Percentiles rank a stretch among this genome's conserved stretches.
These are phyloP conservation scores for Cladosporium sp. DNA, from an alignment of 2,329 filamentous ascomycete genomes.

Conservation along the genomic window DNA sequence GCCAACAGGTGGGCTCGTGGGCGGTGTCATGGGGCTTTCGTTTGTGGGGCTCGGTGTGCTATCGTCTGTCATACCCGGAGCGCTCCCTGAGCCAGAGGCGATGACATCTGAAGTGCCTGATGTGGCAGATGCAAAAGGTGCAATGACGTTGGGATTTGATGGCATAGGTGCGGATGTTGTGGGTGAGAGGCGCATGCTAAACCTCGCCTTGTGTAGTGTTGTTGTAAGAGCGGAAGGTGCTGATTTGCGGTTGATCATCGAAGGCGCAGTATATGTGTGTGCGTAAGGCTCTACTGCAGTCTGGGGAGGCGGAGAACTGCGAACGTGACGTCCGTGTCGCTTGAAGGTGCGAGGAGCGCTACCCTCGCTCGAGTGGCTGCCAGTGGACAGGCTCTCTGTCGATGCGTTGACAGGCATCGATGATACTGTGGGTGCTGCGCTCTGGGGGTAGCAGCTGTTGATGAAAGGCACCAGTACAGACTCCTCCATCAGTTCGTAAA, in stretches of 20 bases:
- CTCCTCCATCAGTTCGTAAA: conserved; percentile 96
- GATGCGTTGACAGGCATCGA: conserved; percentile 41
- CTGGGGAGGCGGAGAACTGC: conserved; percentile 29
- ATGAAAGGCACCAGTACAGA: conserved; percentile 90
- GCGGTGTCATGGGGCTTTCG: conserved; percentile 65
- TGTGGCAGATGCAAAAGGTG: conserved; percentile 11
- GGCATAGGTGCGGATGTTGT: conserved; percentile 28
- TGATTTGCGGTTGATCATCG: conserved; percentile 27
- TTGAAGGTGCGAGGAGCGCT: conserved; percentile 12
- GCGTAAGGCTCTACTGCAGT: conserved; percentile 26
- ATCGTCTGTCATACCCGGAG: conserved; percentile 58
- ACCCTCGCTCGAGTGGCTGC: conserved; percentile 3
- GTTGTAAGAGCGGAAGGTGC: conserved; percentile 31
- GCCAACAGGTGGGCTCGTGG: conserved; percentile 62
- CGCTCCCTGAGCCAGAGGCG: conserved; percentile 38
- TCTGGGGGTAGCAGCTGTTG: conserved; percentile 57
- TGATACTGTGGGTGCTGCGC: conserved; percentile 40
- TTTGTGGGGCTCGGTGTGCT: conserved; percentile 51
- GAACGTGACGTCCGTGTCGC: conserved; percentile 24
- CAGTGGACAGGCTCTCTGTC: conserved; percentile 22
- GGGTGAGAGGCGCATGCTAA: conserved; percentile 30
- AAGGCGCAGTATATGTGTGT: conserved; percentile 22
- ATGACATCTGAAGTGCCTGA: conserved; percentile 10
- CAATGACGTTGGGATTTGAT: conserved; percentile 14
- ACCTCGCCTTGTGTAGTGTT: conserved; percentile 28